Percentiles rank a stretch among this genome's conserved stretches.
Evolutionary conservation across 2,329 filamentous ascomycete genomes (phyloP).

Genomic region (Huntiella moniliformis): DNA sequence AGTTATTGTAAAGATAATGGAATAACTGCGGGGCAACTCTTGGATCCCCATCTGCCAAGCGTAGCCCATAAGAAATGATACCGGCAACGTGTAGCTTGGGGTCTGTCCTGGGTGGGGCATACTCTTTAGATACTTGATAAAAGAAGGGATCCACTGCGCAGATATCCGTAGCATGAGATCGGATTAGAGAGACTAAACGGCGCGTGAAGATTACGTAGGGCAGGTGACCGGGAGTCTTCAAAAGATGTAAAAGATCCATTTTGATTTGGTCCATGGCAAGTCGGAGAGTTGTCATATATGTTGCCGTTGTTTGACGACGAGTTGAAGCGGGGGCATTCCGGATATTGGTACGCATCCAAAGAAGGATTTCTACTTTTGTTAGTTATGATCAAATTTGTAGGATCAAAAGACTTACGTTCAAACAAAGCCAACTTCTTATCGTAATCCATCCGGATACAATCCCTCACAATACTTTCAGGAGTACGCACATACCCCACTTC

Average conservation of each 20-base stretch:
- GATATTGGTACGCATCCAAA: constrained; percentile 31
- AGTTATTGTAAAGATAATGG: constrained; percentile 37
- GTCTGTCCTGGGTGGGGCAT: constrained; percentile 35
- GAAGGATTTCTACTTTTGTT: constrained; percentile 20
- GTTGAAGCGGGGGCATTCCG: constrained; percentile 21
- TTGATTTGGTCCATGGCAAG: constrained; percentile 36
- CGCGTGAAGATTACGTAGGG: constrained; percentile 33
- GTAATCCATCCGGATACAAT: constrained; percentile 27
- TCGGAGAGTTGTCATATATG: constrained; percentile 26
- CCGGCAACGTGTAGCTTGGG: constrained; percentile 36
- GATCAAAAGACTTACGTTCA: constrained; percentile 19
- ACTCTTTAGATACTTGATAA: constrained; percentile 35
- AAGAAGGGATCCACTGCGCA: constrained; percentile 36
- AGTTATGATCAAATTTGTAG: background rate
- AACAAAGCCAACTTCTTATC: constrained; percentile 30
- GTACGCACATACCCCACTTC: constrained; percentile 26
- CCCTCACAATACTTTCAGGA: constrained; percentile 16
- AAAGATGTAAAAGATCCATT: constrained; percentile 25
- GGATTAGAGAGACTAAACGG: constrained; percentile 32
- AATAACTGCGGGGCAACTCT: constrained; percentile 32
- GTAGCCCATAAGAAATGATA: constrained; percentile 36
- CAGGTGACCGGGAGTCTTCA: constrained; percentile 21
- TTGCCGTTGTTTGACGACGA: constrained; percentile 21
- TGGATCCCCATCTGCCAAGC: constrained; percentile 32
- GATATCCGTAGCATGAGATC: constrained; percentile 33